Conservation (phyloP, 495 filamentous ascomycete species). For the Xylaria bambusicola region DNA sequence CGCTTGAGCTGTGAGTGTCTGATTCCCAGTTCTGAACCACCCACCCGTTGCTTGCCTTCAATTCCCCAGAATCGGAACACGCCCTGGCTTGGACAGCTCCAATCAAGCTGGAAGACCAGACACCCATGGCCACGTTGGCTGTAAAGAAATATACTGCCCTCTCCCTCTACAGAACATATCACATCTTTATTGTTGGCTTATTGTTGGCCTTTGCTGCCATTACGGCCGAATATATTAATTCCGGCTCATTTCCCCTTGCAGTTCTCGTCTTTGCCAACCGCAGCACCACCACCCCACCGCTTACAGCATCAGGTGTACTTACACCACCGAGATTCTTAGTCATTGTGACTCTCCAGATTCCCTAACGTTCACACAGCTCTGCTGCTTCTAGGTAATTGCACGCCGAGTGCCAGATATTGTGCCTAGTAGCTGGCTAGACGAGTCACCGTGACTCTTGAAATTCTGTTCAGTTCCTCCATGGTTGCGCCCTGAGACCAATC, state of each 20-base stretch:
- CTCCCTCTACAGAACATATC: neutral
- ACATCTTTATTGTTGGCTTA: too few species aligned
- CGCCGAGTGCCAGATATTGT: neutral
- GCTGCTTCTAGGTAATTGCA: neutral
- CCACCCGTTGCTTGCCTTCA: too few species aligned
- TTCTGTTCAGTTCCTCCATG: neutral
- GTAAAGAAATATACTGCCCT: neutral
- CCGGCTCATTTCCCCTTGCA: neutral
- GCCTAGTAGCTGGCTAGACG: neutral
- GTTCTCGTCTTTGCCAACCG: neutral
- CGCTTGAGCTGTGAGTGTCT: too few species aligned
- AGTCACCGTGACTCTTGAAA: neutral
- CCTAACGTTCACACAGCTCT: conserved; percentile 6
- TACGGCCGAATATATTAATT: too few species aligned
- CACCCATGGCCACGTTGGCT: too few species aligned
- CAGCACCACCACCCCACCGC: neutral
- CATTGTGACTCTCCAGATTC: neutral
- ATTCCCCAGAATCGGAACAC: too few species aligned
- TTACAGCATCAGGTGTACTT: neutral
- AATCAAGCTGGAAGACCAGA: neutral
- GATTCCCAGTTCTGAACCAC: neutral
- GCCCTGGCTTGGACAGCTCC: neutral
- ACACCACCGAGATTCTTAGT: conserved; percentile 1
- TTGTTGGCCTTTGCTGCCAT: too few species aligned
- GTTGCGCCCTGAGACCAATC: conserved; percentile 5